Percentiles rank a stretch among this genome's conserved stretches.
Conservation (phyloP, 2,329 filamentous ascomycete species). For the Fusarium poae region DNA sequence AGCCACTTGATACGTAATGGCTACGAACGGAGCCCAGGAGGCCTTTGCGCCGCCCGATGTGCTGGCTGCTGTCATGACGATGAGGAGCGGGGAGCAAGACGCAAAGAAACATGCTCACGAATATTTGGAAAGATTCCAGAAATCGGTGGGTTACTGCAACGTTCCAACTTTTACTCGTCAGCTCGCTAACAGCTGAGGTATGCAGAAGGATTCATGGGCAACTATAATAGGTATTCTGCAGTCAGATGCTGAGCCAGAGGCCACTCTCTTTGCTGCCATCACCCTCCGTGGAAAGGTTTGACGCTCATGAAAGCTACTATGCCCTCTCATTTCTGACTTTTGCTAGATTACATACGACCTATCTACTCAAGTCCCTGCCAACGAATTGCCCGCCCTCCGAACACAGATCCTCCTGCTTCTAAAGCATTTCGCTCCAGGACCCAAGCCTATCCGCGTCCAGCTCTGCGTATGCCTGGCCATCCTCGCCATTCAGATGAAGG, state of each 20-base stretch:
- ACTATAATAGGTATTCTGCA: conserved; percentile 89
- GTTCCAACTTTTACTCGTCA: not conserved
- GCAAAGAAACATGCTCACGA: conserved; percentile 92
- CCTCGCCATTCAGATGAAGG: conserved; percentile 93
- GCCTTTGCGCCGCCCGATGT: conserved; percentile 82
- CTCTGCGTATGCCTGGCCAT: conserved; percentile 95
- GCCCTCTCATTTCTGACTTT: conserved; percentile 6
- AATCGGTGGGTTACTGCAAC: conserved; percentile 76
- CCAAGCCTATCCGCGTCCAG: conserved; percentile 88
- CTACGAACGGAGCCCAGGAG: conserved; percentile 73
- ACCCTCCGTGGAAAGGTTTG: conserved; percentile 96
- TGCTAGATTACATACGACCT: conserved; percentile 94
- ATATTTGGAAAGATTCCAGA: conserved; percentile 95
- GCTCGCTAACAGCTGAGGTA: conserved; percentile 26
- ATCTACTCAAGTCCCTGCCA: conserved; percentile 81
- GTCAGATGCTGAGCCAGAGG: conserved; percentile 82
- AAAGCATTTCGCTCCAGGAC: conserved; percentile 83
- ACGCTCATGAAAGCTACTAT: not conserved
- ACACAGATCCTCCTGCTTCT: conserved; percentile 86
- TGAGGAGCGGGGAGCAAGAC: conserved; percentile 85
- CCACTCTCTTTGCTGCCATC: conserved; percentile 94
- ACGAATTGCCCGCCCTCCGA: conserved; percentile 81
- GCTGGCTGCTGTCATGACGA: conserved; percentile 88
- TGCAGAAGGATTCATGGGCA: conserved; percentile 89
- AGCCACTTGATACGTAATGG: conserved; percentile 65